A percentile compares a stretch with the other conserved stretches of the same genome.
Evolutionary conservation across 2,329 filamentous ascomycete species (phyloP).

Genomic region (Ascochyta fabae): DNA sequence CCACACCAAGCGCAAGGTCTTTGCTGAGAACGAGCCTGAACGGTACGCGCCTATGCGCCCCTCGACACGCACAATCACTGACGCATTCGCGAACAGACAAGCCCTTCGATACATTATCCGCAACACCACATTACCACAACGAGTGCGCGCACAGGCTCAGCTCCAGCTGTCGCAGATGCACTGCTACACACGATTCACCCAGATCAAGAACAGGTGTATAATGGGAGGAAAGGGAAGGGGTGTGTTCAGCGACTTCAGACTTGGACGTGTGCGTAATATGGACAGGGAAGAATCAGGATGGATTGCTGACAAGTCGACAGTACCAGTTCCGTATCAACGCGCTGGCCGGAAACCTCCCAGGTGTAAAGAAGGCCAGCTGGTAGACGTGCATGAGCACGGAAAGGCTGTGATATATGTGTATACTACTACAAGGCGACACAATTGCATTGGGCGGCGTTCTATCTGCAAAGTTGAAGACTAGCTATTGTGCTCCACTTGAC

Average conservation of each 20-base stretch:
- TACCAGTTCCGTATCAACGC: constrained; percentile 94
- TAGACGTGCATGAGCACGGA: constrained; percentile 54
- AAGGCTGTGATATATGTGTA: constrained; percentile 33
- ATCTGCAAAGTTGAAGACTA: neutral
- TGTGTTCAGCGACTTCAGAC: constrained; percentile 91
- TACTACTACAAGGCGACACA: constrained; percentile 23
- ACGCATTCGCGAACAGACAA: constrained; percentile 66
- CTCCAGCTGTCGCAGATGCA: constrained; percentile 95
- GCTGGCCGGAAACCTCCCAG: constrained; percentile 81
- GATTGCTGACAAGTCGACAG: constrained; percentile 57
- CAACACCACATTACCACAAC: constrained; percentile 83
- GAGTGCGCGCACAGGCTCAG: constrained; percentile 88
- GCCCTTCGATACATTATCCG: constrained; percentile 82
- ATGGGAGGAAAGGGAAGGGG: constrained; percentile 88
- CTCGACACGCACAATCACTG: constrained; percentile 6
- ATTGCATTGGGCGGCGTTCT: constrained; percentile 43
- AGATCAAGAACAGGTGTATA: constrained; percentile 93
- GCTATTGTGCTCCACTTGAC: constrained; percentile 5
- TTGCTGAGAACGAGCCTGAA: constrained; percentile 84
- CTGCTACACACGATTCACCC: constrained; percentile 89
- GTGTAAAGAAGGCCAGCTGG: constrained; percentile 97
- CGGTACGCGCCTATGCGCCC: constrained; percentile 63
- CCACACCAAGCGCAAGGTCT: constrained; percentile 95
- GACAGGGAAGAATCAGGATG: too few species aligned
- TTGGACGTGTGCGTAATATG: constrained; percentile 75